These are phyloP conservation scores for Penicillium sp. DNA, from an alignment of 2,329 filamentous ascomycete species.

Conservation along the genomic window DNA sequence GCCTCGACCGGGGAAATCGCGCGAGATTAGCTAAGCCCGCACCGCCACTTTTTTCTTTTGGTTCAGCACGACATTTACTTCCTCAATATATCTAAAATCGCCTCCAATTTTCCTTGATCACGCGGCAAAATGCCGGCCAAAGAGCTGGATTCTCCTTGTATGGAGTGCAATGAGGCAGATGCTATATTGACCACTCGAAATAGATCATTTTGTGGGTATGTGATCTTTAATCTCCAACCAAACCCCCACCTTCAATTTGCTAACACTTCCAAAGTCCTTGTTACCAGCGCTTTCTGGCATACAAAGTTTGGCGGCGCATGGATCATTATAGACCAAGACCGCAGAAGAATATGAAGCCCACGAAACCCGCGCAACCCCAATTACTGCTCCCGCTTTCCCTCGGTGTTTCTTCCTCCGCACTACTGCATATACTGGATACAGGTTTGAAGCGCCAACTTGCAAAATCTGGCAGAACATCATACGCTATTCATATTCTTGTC, in stretches of 20 bases:
- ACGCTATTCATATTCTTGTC: slow-evolving; percentile 56
- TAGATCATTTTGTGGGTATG: slow-evolving; percentile 61
- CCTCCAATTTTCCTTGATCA: not conserved
- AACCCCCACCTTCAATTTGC: slow-evolving; percentile 8
- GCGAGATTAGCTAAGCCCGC: slow-evolving; percentile 30
- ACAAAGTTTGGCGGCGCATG: slow-evolving; percentile 78
- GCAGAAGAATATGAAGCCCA: slow-evolving; percentile 22
- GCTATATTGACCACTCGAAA: slow-evolving; percentile 56
- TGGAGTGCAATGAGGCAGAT: slow-evolving; percentile 55
- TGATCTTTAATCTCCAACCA: slow-evolving; percentile 1
- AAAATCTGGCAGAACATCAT: slow-evolving; percentile 58
- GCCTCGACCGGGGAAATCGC: slow-evolving; percentile 14
- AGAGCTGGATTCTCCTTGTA: slow-evolving; percentile 46
- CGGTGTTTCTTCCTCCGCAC: slow-evolving; percentile 73
- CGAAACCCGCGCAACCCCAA: slow-evolving; percentile 39
- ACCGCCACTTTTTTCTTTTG: slow-evolving; percentile 21
- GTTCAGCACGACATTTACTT: slow-evolving; percentile 5
- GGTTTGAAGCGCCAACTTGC: slow-evolving; percentile 57
- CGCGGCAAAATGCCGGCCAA: slow-evolving; percentile 33
- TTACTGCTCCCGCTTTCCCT: slow-evolving; percentile 80
- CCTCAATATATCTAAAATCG: not conserved
- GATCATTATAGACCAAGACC: slow-evolving; percentile 55
- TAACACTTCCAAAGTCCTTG: slow-evolving; percentile 58
- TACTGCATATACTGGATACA: slow-evolving; percentile 72
- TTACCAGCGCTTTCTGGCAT: slow-evolving; percentile 73